Base-by-base conservation (phyloP, 169 alveolate species). In the Plasmodium vivax region DNA sequence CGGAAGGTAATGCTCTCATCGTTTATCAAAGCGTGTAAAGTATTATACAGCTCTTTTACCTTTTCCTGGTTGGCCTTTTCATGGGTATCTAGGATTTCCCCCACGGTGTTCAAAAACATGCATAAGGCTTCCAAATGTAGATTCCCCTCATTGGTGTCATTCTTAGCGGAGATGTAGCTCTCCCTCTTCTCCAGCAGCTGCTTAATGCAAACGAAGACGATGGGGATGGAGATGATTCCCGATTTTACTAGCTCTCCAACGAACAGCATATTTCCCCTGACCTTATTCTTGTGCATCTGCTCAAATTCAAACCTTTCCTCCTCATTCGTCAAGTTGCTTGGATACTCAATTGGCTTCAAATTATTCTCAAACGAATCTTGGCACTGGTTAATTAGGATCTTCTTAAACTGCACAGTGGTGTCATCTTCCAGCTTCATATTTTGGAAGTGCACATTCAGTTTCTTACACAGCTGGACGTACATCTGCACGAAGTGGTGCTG, bases 401-500 rank as follows among this genome's bases (percentile, higher is more conserved):
- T 83, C 85, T 96, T 97, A 83, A 96, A 90, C 16, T 90, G 88
- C 41, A 90, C 93, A 4, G 41, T 47, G 1, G 79, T 47, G 0
- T 77, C 83, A 38, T 93, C 96, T 30, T 80, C 93, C 8, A 54
- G 34, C 72, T 93, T 92, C 84, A 96, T 92, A 82, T 96, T 95
- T 58, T 95, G 93, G 38, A 97, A 82, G 23, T 97, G 98, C 1
- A 93, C 95, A 14, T 96, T 95, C 54, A 97, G 90, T 71, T 97
- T 97, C 41, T 96, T 97, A 83, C 98, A 97, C 23, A 97, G 93
- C 80, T 97, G 98, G 27, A 96, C 98, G 93, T 97, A 97, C 98
- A 97, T 97, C 32, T 98, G 98, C 0, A 97, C 96, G 82, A 97
- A 97, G 85, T 97, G 98, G 92, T 97, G 98, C 75, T 97, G 98